Conservation (phyloP, 1,139 yeast species). For the Geotrichum carabidarum region DNA sequence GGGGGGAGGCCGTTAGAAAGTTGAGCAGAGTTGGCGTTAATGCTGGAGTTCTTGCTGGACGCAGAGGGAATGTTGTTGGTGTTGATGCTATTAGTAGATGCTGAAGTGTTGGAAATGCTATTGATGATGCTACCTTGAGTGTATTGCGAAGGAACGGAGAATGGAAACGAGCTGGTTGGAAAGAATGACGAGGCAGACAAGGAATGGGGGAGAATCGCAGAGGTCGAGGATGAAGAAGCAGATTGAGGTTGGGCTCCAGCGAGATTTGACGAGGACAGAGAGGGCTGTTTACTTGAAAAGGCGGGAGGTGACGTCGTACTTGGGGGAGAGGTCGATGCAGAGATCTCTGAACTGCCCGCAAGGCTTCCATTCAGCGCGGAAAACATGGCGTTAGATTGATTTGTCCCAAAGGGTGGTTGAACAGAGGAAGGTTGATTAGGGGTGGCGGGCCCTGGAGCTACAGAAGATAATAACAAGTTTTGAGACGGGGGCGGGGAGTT, state of each 20-base stretch:
- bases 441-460: neutral
- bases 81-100: neutral
- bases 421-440: neutral
- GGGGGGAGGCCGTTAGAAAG: constrained; percentile 3
- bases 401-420: constrained; percentile 10
- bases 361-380: constrained; percentile 11
- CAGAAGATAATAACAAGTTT: neutral
- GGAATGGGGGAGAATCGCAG: constrained; percentile 6
- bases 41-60: neutral
- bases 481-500: constrained; percentile 12
- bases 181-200: constrained; percentile 18
- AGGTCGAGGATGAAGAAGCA: neutral
- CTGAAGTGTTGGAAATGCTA: constrained; percentile 6
- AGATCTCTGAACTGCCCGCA: constrained; percentile 3
- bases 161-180: constrained; percentile 18
- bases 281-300: constrained; percentile 2
- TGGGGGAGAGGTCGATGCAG: constrained; percentile 10
- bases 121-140: constrained; percentile 11
- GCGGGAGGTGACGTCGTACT: constrained; percentile 11
- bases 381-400: constrained; percentile 10
- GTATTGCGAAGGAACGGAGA: constrained; percentile 14
- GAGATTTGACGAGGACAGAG: constrained; percentile 8
- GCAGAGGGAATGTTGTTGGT: neutral
- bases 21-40: constrained; percentile 2
- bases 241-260: constrained; percentile 1